Base-by-base conservation (phyloP, 805 yeast genomes). In the Hanseniaspora guilliermondii region DNA sequence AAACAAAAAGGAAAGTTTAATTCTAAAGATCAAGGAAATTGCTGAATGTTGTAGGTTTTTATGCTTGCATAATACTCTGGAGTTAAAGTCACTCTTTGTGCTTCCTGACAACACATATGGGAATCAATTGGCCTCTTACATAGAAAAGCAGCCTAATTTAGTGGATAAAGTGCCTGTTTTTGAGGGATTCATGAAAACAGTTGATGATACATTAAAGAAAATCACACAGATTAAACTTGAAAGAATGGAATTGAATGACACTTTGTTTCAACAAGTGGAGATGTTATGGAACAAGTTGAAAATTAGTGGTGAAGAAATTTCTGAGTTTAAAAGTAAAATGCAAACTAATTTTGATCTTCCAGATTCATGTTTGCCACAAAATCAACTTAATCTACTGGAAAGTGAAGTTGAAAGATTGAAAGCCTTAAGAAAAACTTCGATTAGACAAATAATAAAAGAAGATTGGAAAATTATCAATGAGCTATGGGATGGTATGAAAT, bases 371-470 rank as follows among this genome's bases (percentile, higher is more conserved):
- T 65, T 85, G 22, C 76, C 80, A 2, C 68, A 70, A 25, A 49
- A 61, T 1, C 73, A 79, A 1, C 58, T 86, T n/a, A 60, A 66
- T 17, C 76, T 76, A 24, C 77, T 82, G 57, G 73, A 77, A 52
- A 58, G 59, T 27, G 88, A 87, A 60, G 64, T 83, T 52, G 71
- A 72, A 17, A 73, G 85, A 54, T 71, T 89, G 27, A 74, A 76
- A 47, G 67, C 71, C 27, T 77, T 80, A 65, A 80, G 91, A 60
- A 75, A 79, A 30, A 74, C 78, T 55, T 76, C 77, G 59, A 78
- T 89, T 21, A 82, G 84, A 50, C 77, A 78, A 21, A 82, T 89
- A 57, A 83, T 89, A 12, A 62, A 70, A 6, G 84, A 79, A 46
- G 72, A 84, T 2, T 73, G 91, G 64, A 61, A 62, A 2, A 77